A percentile compares a stretch with the other conserved stretches of the same genome.
These are phyloP conservation scores for Zea luxurians DNA, from an alignment of 176 grass and related monocot genomes.

Conservation along the genomic window DNA sequence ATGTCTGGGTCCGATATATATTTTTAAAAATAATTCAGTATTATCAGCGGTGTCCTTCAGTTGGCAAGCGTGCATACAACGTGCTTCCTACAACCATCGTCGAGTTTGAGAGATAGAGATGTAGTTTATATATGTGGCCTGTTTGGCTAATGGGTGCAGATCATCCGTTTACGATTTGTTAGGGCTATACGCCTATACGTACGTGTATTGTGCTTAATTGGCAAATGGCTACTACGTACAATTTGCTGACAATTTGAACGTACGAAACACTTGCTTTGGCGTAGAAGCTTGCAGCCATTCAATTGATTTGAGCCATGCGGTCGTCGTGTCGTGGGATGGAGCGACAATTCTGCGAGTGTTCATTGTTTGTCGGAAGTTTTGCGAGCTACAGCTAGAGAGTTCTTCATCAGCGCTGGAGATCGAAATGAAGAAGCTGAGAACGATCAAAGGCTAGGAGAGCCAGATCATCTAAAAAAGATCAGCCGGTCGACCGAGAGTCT, in stretches of 20 bases:
- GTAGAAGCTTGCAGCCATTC: background rate
- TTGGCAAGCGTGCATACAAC: background rate
- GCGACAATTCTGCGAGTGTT: background rate
- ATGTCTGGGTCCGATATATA: background rate
- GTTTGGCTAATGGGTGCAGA: background rate
- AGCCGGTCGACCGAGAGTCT: no score
- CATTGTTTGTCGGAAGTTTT: background rate
- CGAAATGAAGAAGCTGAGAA: no score
- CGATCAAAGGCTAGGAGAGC: no score
- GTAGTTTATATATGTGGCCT: background rate
- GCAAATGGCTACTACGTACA: no score
- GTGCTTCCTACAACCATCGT: slow-evolving; percentile 2
- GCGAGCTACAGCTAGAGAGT: background rate
- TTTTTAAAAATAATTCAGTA: background rate
- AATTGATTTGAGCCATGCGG: background rate
- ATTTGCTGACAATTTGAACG: background rate
- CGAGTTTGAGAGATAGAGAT: background rate
- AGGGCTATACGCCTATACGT: no score
- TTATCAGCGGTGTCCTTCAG: background rate
- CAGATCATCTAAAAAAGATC: no score
- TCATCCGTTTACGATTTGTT: no score
- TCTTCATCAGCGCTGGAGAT: no score
- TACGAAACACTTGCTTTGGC: background rate
- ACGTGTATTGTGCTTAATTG: no score
- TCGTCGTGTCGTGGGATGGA: background rate